Evolutionary conservation across 306 rosid genomes (phyloP).

Genomic region (Quillaja saponaria): DNA sequence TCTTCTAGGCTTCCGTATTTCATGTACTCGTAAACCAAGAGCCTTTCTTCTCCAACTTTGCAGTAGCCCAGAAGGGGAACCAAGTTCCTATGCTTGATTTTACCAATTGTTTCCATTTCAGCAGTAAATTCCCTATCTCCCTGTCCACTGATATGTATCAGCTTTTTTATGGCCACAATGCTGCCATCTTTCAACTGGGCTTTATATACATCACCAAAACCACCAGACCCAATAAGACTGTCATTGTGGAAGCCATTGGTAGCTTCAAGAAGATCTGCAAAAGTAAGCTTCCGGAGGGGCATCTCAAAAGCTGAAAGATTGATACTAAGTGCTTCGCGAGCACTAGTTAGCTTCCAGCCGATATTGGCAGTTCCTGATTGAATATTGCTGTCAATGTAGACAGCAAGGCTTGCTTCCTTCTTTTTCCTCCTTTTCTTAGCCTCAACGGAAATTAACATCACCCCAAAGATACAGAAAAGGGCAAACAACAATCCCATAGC

Average conservation of each 20-base stretch:
- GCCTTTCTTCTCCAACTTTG: constrained; percentile 90
- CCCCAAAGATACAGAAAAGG: constrained; percentile 77
- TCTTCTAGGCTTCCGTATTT: constrained; percentile 90
- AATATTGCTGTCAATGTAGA: constrained; percentile 54
- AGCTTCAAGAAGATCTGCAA: constrained; percentile 85
- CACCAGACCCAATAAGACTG: constrained; percentile 81
- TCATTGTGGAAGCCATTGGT: constrained; percentile 87
- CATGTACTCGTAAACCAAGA: constrained; percentile 92
- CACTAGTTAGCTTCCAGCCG: constrained; percentile 72
- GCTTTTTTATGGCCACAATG: constrained; percentile 88
- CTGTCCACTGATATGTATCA: constrained; percentile 87
- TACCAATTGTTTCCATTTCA: constrained; percentile 98
- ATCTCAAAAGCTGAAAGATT: constrained; percentile 88
- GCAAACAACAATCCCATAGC: constrained; percentile 89
- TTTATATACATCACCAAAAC: constrained; percentile 93
- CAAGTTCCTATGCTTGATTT: constrained; percentile 90
- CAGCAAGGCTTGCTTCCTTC: constrained; percentile 68
- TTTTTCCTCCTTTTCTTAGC: constrained; percentile 76
- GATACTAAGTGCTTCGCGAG: constrained; percentile 85
- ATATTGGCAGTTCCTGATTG: constrained; percentile 56
- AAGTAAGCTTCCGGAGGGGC: constrained; percentile 83
- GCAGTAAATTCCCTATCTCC: constrained; percentile 98
- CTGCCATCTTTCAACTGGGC: constrained; percentile 89
- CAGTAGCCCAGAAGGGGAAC: constrained; percentile 95
- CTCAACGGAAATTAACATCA: constrained; percentile 68